Evolutionary conservation across 768 basidiomycete genomes (phyloP).

Genomic region (Lactarius tabidus): DNA sequence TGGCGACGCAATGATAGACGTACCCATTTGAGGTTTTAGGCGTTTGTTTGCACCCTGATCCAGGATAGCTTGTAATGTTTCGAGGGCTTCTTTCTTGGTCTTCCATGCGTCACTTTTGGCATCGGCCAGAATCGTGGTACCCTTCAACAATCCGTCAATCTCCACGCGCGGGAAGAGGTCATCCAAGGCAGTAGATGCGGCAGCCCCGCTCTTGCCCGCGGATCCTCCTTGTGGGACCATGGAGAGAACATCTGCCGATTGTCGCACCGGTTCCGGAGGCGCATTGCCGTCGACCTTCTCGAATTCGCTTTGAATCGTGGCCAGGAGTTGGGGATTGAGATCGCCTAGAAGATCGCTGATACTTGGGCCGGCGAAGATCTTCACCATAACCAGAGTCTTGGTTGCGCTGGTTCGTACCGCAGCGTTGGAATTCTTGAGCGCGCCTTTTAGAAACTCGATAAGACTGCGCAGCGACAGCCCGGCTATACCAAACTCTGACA

Average conservation of each 20-base stretch:
- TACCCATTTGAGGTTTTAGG: slow-evolving; percentile 86
- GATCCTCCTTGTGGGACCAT: slow-evolving; percentile 41
- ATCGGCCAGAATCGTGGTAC: slow-evolving; percentile 76
- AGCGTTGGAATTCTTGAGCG: slow-evolving; percentile 91
- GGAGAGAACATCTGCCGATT: slow-evolving; percentile 68
- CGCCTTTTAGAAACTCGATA: slow-evolving; percentile 86
- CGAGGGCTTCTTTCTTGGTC: slow-evolving; percentile 91
- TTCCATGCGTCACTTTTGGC: slow-evolving; percentile 96
- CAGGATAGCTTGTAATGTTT: slow-evolving; percentile 73
- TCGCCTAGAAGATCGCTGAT: slow-evolving; percentile 92
- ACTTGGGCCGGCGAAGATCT: slow-evolving; percentile 86
- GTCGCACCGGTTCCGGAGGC: slow-evolving; percentile 73
- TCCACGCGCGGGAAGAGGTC: slow-evolving; percentile 96
- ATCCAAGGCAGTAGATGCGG: slow-evolving; percentile 69
- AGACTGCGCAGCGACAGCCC: slow-evolving; percentile 79
- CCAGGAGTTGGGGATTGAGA: slow-evolving; percentile 87
- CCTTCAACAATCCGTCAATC: slow-evolving; percentile 78
- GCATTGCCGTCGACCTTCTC: slow-evolving; percentile 81
- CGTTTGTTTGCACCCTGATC: slow-evolving; percentile 93
- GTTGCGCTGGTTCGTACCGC: slow-evolving; percentile 91
- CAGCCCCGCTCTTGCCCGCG: slow-evolving; percentile 39
- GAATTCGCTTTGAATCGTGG: slow-evolving; percentile 88
- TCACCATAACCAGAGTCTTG: slow-evolving; percentile 85
- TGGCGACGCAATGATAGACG: slow-evolving; percentile 26
- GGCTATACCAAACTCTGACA: slow-evolving; percentile 87